Conservation (phyloP, 345 rosid genomes). For the Eutrema japonicum region DNA sequence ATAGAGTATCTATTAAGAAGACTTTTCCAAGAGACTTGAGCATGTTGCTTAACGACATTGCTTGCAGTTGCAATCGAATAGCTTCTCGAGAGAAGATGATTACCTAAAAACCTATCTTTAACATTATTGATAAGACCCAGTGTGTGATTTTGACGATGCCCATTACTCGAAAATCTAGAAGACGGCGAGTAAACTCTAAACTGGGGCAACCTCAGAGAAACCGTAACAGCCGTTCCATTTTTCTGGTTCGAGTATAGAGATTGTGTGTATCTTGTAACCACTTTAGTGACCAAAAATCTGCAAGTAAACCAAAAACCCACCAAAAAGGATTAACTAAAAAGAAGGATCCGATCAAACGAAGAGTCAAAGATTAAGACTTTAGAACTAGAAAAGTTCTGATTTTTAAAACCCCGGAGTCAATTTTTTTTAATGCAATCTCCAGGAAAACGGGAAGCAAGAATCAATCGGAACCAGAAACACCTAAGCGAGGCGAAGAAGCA, state of each 20-base stretch:
- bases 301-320: conserved; percentile 26
- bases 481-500: conserved; percentile 3
- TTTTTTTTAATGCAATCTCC: neutral
- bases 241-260: conserved; percentile 43
- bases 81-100: conserved; percentile 44
- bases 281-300: conserved; percentile 62
- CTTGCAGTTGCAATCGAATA: conserved; percentile 52
- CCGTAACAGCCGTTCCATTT: conserved; percentile 39
- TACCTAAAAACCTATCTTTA: conserved; percentile 43
- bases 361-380: conserved; percentile 1
- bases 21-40: conserved; percentile 67
- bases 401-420: conserved; percentile 4
- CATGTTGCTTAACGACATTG: conserved; percentile 51
- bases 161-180: conserved; percentile 39
- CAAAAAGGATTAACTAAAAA: neutral
- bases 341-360: conserved; percentile 22
- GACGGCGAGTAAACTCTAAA: conserved; percentile 45
- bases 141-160: conserved; percentile 36
- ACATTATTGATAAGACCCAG: conserved; percentile 31
- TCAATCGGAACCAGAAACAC: neutral
- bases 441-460: neutral
- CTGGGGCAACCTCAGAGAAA: conserved; percentile 51
- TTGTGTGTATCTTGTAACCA: conserved; percentile 47
- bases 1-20: conserved; percentile 51
- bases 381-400: conserved; percentile 1